Evolutionary conservation across 2,329 filamentous ascomycete species (phyloP), one percentile per base, ranked within the genome.

Genomic region (Ophiosphaerella herpotricha): DNA sequence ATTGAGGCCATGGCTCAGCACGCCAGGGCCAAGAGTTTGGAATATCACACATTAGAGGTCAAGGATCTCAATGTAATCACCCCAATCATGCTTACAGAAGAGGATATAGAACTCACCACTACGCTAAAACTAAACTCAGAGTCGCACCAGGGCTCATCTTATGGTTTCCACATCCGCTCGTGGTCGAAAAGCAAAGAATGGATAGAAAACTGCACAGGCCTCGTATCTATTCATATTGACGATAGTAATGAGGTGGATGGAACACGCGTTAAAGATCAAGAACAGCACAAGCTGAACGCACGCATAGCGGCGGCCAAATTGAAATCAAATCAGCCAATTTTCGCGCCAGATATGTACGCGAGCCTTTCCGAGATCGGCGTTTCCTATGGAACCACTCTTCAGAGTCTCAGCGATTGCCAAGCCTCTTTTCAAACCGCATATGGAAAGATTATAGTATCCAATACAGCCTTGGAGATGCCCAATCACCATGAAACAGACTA

Each of bases 181-280:
- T 83, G 77, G 77, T 77, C 77, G 0, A 73, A 75, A 12, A 74
- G 68, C 11, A 74, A 79, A 35, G 78, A 80, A 9, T 86, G 83
- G 83, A 78, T 78, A 0, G 80, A 85, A 58, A 80, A 86, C 59
- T 85, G 82, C 62, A 58, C 52, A 14, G 66, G 66, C 13, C 31
- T 38, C 7, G 73, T 85, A 8, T 68, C 74, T 5, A 74, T 79
- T 3, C 67, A 69, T 39, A 54, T 64, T 7, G 57, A 58, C 7
- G 70, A 76, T 11, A 52, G 63, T 1, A 77, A 79, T 51, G 73
- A 75, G 5, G 73, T 81, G 1, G 74, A 78, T 41, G 70, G 73
- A 2, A 23, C 35, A 5, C 55, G 54, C 14, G 36, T 46, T 0
- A 43, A 32, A 1, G 21, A 41, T 9, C 32, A 31, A 18, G 45